Evolutionary conservation across 2,329 filamentous ascomycete genomes (phyloP), one percentile per base, ranked within the genome.

Genomic region (Ophiobolus disseminans): DNA sequence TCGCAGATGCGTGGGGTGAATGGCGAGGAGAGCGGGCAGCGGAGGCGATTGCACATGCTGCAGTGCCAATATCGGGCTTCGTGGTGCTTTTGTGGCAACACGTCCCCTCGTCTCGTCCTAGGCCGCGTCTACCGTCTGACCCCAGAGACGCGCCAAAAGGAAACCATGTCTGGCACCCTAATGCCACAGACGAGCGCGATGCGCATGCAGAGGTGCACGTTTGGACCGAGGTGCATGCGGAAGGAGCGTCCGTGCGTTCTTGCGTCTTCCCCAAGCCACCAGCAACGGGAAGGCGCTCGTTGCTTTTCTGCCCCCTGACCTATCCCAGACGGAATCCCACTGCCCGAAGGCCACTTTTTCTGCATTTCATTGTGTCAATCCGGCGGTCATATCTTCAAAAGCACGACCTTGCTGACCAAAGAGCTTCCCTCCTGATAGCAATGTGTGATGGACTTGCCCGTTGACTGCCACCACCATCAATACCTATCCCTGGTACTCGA

Each of bases 1-100:
- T n/a, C n/a, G 48, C 40, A 40, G 45, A 13, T 43, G 55, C 57
- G 61, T 61, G 61, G 57, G 61, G 53, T 60, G 46, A 39, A 45
- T 40, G 37, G 17, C 28, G 17, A 37, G 47, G 39, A 22, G 31
- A 31, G 45, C 36, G 46, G 36, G 34, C 31, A 40, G 37, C 36
- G 30, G 30, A 32, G 49, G 34, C 44, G 20, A 30, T 35, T 51
- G 45, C 38, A 39, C 20, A 41, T 38, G 45, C 32, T 20, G 22
- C 19, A 21, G 16, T 32, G 36, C 36, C 35, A 40, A 32, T 25
- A 35, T 39, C 39, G 36, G 40, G 35, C 38, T 31, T 45, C 36
- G 41, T 37, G 43, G 45, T 62, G 52, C 54, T 58, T 52, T 49
- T 52, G 43, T 46, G 53, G 53, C 45, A 42, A 49, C 53, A 52